Conservation (phyloP, 192 early-diverging fungal genomes). For the Chytriomyces hyalinus region DNA sequence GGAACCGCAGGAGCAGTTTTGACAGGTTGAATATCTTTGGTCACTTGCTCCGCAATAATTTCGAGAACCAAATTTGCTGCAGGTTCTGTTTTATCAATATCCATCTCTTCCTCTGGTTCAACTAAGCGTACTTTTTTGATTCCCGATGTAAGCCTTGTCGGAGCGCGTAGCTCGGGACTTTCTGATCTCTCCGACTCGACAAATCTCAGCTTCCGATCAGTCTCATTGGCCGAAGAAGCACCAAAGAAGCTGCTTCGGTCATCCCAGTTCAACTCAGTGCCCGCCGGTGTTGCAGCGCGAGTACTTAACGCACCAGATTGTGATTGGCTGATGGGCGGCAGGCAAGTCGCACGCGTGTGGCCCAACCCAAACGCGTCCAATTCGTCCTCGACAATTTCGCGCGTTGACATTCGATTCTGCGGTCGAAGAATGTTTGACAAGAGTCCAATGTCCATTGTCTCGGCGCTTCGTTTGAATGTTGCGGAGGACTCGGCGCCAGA, state of each 20-base stretch:
- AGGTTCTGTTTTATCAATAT: not conserved
- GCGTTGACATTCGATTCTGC: not conserved
- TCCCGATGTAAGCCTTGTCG: not conserved
- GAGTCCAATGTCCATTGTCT: not conserved
- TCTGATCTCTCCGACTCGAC: not conserved
- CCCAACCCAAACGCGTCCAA: constrained; percentile 23
- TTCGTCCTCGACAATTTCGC: not conserved
- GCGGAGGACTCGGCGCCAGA: not conserved
- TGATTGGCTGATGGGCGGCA: not conserved
- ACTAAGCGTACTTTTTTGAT: not conserved
- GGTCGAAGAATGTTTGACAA: constrained; percentile 3
- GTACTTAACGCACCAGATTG: not conserved
- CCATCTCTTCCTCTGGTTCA: not conserved
- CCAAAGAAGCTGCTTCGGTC: not conserved
- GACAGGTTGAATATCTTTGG: not conserved
- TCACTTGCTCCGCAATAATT: not conserved
- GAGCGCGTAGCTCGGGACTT: no score
- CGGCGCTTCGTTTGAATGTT: not conserved
- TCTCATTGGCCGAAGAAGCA: not conserved
- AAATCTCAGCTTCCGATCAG: not conserved
- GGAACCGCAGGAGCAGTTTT: not conserved
- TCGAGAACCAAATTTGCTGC: constrained; percentile 2
- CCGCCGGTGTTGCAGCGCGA: not conserved
- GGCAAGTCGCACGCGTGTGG: not conserved
- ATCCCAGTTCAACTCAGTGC: not conserved